A percentile compares a stretch with the other conserved stretches of the same genome.
These are phyloP conservation scores for Microcyclospora pomicola DNA, from an alignment of 2,329 filamentous ascomycete genomes.

Conservation along the genomic window DNA sequence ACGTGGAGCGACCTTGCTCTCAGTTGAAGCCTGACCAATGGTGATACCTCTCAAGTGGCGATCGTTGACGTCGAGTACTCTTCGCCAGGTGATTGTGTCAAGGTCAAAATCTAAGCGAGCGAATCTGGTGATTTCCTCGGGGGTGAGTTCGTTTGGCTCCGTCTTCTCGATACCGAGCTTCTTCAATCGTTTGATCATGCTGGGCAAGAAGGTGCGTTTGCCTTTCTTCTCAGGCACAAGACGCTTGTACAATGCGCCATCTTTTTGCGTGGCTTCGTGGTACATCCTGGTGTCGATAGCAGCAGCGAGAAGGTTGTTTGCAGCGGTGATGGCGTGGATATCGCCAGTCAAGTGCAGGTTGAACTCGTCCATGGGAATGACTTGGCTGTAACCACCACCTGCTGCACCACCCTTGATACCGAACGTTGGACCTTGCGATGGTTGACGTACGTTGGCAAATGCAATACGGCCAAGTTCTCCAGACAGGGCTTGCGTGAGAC, in stretches of 20 bases:
- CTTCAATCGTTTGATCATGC: conserved; percentile 87
- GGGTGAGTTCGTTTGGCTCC: conserved; percentile 75
- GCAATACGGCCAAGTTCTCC: conserved; percentile 76
- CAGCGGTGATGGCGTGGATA: conserved; percentile 92
- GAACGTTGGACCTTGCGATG: conserved; percentile 93
- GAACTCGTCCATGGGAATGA: conserved; percentile 99
- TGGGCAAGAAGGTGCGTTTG: conserved; percentile 68
- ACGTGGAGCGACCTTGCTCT: conserved; percentile 67
- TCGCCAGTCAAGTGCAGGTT: conserved; percentile 96
- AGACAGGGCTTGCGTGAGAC: conserved; percentile 80
- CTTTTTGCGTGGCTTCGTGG: conserved; percentile 91
- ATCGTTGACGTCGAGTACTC: conserved; percentile 94
- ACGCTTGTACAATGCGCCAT: conserved; percentile 72
- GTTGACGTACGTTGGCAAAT: conserved; percentile 94
- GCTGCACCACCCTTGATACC: conserved; percentile 98
- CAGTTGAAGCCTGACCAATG: conserved; percentile 74
- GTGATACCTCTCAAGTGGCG: conserved; percentile 82
- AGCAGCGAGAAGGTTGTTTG: conserved; percentile 91
- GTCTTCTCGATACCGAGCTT: conserved; percentile 96
- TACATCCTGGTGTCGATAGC: conserved; percentile 98
- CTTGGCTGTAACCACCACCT: conserved; percentile 94
- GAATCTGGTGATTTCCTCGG: conserved; percentile 76
- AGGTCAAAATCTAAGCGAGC: conserved; percentile 94
- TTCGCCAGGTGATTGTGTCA: conserved; percentile 91
- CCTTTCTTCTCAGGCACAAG: conserved; percentile 84